Percentiles rank a stretch among this genome's conserved stretches.
Conservation (phyloP, 106 monocot species). For the Ottelia alismoides region DNA sequence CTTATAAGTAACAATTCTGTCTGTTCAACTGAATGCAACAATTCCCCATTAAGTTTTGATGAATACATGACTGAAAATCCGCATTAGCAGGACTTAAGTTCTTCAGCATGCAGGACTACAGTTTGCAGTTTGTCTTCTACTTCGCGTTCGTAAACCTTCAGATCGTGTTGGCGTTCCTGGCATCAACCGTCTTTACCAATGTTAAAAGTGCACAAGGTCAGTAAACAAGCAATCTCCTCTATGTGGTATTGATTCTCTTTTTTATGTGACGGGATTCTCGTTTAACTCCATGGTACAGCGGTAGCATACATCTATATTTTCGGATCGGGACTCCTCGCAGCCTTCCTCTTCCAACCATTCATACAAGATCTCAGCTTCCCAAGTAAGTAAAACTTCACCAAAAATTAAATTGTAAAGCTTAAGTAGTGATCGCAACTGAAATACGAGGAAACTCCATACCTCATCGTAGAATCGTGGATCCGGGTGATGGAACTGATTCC, state of each 20-base stretch:
- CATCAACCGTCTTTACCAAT: conserved; percentile 37
- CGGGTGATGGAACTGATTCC: conserved; percentile 54
- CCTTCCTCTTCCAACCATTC: conserved; percentile 23
- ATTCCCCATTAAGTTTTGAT: no score
- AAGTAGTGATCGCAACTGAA: background rate
- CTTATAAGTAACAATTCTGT: conserved; percentile 38
- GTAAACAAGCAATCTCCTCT: background rate
- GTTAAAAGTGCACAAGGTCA: conserved; percentile 60
- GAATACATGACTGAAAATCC: background rate
- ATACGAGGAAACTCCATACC: no score
- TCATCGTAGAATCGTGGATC: conserved; percentile 40
- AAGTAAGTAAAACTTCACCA: conserved; percentile 28
- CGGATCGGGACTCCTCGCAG: conserved; percentile 41
- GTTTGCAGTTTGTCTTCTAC: conserved; percentile 69
- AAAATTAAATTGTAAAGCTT: no score
- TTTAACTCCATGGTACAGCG: conserved; percentile 19
- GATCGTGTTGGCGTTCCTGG: conserved; percentile 57
- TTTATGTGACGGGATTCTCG: background rate
- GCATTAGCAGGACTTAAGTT: conserved; percentile 30
- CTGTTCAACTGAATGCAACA: no score
- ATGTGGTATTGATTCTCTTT: background rate
- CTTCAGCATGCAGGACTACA: conserved; percentile 62
- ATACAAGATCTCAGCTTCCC: conserved; percentile 32
- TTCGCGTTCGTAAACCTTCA: conserved; percentile 65
- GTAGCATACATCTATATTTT: conserved; percentile 44